Percentiles rank a stretch among this genome's conserved stretches.
Conservation (phyloP, 1,139 yeast genomes). For the Geotrichum fermentans region DNA sequence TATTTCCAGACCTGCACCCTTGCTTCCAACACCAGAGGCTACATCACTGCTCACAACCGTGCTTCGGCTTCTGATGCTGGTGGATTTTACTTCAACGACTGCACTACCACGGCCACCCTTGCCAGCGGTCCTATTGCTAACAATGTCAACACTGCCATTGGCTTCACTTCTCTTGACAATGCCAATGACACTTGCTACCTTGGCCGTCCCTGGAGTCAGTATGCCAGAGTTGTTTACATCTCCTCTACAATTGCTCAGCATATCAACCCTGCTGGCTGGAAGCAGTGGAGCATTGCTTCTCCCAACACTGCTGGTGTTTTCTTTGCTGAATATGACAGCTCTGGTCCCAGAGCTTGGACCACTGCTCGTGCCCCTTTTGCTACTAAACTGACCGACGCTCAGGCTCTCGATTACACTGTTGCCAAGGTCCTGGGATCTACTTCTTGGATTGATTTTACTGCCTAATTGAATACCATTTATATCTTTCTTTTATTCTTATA, state of each 20-base stretch:
- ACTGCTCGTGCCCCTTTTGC: not conserved
- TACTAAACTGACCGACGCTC: not conserved
- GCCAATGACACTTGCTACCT: not conserved
- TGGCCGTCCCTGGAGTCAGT: too few species aligned
- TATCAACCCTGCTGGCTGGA: not conserved
- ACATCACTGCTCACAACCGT: not conserved
- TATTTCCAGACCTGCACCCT: not conserved
- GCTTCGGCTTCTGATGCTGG: not conserved
- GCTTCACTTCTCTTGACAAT: not conserved
- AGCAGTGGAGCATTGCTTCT: not conserved
- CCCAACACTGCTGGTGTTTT: not conserved
- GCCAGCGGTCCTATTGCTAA: not conserved
- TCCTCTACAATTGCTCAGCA: not conserved
- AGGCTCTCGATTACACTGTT: not conserved
- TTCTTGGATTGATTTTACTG: not conserved
- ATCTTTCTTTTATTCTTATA: too few species aligned
- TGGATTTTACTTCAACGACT: not conserved
- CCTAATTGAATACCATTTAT: too few species aligned
- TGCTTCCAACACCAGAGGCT: not conserved
- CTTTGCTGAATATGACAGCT: not conserved
- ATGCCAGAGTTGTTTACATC: not conserved
- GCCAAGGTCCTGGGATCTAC: not conserved
- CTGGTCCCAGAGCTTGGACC: not conserved
- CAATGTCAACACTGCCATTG: not conserved
- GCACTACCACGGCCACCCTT: not conserved